These are phyloP conservation scores for Pythium aquatile DNA, from an alignment of 352 stramenopile species.

Conservation along the genomic window DNA sequence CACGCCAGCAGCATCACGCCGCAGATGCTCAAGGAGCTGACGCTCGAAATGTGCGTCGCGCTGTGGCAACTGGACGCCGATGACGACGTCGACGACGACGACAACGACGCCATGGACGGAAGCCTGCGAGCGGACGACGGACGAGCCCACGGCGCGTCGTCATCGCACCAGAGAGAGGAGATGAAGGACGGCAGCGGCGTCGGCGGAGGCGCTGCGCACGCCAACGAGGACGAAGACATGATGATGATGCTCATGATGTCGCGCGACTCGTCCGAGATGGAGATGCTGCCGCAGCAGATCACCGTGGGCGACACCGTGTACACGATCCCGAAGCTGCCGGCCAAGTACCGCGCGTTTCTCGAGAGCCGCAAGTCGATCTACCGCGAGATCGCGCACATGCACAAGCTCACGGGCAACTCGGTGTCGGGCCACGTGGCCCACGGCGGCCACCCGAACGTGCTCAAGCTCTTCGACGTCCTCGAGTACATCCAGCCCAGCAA, in stretches of 20 bases:
- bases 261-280: conserved; percentile 21
- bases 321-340: conserved; percentile 85
- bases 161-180: conserved; percentile 25
- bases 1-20: conserved; percentile 12
- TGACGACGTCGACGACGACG: conserved; percentile 38
- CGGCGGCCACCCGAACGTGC: conserved; percentile 92
- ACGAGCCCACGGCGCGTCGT: not conserved
- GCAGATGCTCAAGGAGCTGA: conserved; percentile 57
- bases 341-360: conserved; percentile 94
- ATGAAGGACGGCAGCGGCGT: conserved; percentile 17
- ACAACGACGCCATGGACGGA: conserved; percentile 10
- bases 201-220: not conserved
- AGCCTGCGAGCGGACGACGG: not conserved
- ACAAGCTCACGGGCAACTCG: conserved; percentile 85
- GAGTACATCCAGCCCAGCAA: conserved; percentile 95
- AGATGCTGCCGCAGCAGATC: conserved; percentile 22
- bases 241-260: conserved; percentile 33
- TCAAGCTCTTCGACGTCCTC: conserved; percentile 95
- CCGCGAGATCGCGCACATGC: conserved; percentile 96
- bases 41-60: conserved; percentile 85
- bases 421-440: conserved; percentile 65
- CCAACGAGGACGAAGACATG: conserved; percentile 33
- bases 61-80: conserved; percentile 76
- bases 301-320: conserved; percentile 40
- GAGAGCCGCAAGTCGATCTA: conserved; percentile 91